A percentile compares a stretch with the other conserved stretches of the same genome.
These are phyloP conservation scores for Biscutella laevigata DNA, from an alignment of 441 rosid genomes.

Conservation along the genomic window DNA sequence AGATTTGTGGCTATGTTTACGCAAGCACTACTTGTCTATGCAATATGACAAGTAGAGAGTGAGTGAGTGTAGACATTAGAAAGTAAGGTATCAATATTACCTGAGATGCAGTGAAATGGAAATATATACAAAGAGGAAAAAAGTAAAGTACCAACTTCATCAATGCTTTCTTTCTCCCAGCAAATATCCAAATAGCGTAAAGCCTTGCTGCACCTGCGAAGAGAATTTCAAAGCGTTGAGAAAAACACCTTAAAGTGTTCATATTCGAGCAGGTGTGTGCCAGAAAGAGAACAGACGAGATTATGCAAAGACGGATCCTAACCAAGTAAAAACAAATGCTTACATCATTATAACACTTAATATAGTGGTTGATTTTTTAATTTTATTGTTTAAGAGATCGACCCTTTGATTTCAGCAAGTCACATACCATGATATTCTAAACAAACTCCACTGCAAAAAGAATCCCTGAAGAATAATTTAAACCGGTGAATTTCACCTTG, in stretches of 20 bases:
- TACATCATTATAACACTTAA: too few species aligned
- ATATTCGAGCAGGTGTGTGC: too few species aligned
- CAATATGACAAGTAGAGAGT: conserved; percentile 15
- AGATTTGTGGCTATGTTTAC: conserved; percentile 85
- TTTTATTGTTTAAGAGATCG: too few species aligned
- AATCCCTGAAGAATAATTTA: conserved; percentile 32
- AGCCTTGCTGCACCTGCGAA: conserved; percentile 80
- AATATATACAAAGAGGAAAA: not conserved
- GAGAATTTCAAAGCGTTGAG: conserved; percentile 24
- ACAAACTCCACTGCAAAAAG: conserved; percentile 42
- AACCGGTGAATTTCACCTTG: conserved; percentile 27
- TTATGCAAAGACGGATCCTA: too few species aligned
- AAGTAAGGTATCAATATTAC: not conserved
- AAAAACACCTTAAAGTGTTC: conserved; percentile 60
- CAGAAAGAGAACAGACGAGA: too few species aligned
- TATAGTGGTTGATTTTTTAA: too few species aligned
- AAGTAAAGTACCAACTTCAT: conserved; percentile 47
- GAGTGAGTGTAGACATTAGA: not conserved
- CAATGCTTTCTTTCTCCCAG: conserved; percentile 97
- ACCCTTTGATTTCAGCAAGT: too few species aligned
- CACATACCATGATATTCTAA: too few species aligned
- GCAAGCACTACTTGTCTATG: conserved; percentile 73
- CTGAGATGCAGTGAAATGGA: not conserved
- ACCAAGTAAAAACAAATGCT: too few species aligned
- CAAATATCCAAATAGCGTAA: conserved; percentile 81